phyloP scores from a whole-genome alignment of 2,329 filamentous ascomycete species.

The Arthrobotrys iridis region DNA sequence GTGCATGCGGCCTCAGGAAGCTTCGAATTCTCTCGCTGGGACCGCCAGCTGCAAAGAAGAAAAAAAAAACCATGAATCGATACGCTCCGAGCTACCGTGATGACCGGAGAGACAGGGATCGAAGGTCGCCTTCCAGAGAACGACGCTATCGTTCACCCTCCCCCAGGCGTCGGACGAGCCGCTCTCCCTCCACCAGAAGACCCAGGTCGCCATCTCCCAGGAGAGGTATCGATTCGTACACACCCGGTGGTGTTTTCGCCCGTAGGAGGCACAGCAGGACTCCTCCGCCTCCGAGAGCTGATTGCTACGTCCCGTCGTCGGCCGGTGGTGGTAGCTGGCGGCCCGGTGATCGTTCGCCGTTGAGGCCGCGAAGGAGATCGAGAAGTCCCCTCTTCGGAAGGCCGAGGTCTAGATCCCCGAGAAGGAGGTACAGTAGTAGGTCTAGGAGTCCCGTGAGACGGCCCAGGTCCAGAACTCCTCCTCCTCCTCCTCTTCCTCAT shows the following conservation, averaged over 20 bases:
- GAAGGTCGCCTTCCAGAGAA: slow-evolving; percentile 53
- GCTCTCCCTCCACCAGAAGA: slow-evolving; percentile 41
- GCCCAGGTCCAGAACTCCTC: slow-evolving; percentile 27
- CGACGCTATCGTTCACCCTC: slow-evolving; percentile 41
- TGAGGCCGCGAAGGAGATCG: slow-evolving; percentile 32
- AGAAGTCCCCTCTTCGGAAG: slow-evolving; percentile 48
- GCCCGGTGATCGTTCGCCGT: slow-evolving; percentile 50
- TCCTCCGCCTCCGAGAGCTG: slow-evolving; percentile 56
- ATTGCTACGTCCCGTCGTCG: slow-evolving; percentile 57
- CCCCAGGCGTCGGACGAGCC: slow-evolving; percentile 29
- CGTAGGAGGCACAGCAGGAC: slow-evolving; percentile 55
- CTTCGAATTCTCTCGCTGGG: not conserved
- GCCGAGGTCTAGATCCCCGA: slow-evolving; percentile 42
- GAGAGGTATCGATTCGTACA: slow-evolving; percentile 57
- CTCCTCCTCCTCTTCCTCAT: not conserved
- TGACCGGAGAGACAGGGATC: slow-evolving; percentile 52
- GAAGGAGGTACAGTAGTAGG: slow-evolving; percentile 28
- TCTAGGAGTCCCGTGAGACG: slow-evolving; percentile 28
- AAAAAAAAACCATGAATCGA: slow-evolving; percentile 35
- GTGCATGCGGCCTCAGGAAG: not conserved
- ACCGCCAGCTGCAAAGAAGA: not conserved
- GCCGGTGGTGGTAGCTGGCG: slow-evolving; percentile 54
- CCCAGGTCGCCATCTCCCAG: slow-evolving; percentile 52
- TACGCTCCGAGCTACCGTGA: slow-evolving; percentile 57
- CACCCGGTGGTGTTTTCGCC: slow-evolving; percentile 54